Conservation (phyloP, 192 early-diverging fungal species). For the Geranomyces variabilis region DNA sequence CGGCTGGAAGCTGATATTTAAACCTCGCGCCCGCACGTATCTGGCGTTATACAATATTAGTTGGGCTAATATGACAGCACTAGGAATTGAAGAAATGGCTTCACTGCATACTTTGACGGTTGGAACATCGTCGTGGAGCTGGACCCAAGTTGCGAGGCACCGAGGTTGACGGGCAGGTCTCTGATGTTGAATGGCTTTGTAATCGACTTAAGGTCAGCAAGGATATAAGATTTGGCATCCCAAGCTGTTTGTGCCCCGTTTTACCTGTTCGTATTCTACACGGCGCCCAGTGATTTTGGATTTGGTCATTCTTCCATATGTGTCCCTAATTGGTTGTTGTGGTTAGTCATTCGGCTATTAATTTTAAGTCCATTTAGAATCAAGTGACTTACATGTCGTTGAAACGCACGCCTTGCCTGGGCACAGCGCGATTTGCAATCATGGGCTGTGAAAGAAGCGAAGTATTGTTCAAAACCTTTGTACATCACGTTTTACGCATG, state of each 20-base stretch:
- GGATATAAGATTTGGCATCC: too few relatives aligned
- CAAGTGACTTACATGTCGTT: constrained; percentile 47
- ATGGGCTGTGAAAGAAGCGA: constrained; percentile 27
- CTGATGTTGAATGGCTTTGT: constrained; percentile 11
- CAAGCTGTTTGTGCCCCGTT: too few relatives aligned
- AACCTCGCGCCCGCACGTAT: constrained; percentile 45
- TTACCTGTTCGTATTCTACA: not conserved
- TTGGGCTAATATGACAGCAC: too few relatives aligned
- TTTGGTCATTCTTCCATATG: constrained; percentile 6
- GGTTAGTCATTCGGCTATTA: not conserved
- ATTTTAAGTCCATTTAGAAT: not conserved
- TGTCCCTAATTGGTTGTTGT: not conserved
- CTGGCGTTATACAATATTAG: constrained; percentile 16
- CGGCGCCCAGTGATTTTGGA: not conserved
- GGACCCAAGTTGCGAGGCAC: not conserved
- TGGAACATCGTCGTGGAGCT: constrained; percentile 45
- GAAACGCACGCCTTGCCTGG: constrained; percentile 43
- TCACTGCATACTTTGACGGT: constrained; percentile 34
- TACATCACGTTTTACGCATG: too few relatives aligned
- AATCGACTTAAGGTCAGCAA: not conserved
- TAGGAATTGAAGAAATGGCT: too few relatives aligned
- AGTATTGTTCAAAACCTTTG: not conserved
- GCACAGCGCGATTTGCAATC: constrained; percentile 34
- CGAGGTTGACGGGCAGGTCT: constrained; percentile 20
- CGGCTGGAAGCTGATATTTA: constrained; percentile 42